Evolutionary conservation across 2,329 filamentous ascomycete species (phyloP), one percentile per base, ranked within the genome.

Genomic region (Diaporthe humulicola): DNA sequence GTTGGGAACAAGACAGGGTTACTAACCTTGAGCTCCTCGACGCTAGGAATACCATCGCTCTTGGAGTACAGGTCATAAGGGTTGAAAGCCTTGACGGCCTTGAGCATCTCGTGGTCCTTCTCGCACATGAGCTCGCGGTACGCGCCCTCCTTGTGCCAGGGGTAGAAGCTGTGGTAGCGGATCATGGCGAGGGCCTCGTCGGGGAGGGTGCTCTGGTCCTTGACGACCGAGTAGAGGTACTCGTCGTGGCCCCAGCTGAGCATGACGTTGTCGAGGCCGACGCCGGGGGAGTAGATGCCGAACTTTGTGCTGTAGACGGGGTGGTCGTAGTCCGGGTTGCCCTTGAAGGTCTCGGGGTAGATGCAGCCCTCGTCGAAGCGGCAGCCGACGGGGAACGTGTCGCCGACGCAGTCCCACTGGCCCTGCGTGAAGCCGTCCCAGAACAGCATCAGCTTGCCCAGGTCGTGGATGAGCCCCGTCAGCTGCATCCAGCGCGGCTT

Each of bases 41-140:
- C 90, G 74, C 90, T 92, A 1, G 95, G 95, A 30, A 95, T 88
- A 33, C 91, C 94, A 80, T 98, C 95, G 79, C 92, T 95, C 91
- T 98, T 98, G 87, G 93, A 96, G 87, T 98, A 98, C 70, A 98
- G 82, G 82, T 98, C 95, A 80, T 98, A 98, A 0, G 95, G 95
- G 83, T 98, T 98, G 85, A 98, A 98, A 0, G 94, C 94, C 83
- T 91, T 90, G 67, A 97, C 95, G 12, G 95, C 95, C 81, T 91
- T 90, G 79, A 97, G 86, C 92, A 97, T 95, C 79, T 89, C 88
- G 83, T 93, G 86, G 79, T 98, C 95, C 81, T 95, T 93, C 76
- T 93, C 91, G 82, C 93, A 90, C 95, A 98, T 98, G 83, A 98
- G 90, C 84, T 95, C 91, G 76, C 85, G 84, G 85, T 98, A 98